A percentile compares a stretch with the other conserved stretches of the same genome.
Evolutionary conservation across 257 asterid genomes (phyloP).

Genomic region (Cordia subcordata): DNA sequence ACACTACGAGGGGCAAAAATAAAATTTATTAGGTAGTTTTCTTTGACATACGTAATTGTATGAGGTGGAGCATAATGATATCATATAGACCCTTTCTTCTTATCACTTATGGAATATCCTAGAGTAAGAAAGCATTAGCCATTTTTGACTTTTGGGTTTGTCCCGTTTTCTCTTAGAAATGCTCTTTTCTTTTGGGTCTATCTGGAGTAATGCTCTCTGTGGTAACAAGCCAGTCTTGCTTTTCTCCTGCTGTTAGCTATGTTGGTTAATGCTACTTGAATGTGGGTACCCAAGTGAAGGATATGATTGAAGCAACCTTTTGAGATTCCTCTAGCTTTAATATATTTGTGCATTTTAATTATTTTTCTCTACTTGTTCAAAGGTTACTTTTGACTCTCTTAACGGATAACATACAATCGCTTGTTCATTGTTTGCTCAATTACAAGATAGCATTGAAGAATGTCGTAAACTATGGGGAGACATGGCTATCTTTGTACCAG

Average conservation of each 20-base stretch:
- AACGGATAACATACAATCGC: not conserved
- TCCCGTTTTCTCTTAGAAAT: too few species aligned
- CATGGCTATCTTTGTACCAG: constrained; percentile 96
- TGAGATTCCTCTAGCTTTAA: not conserved
- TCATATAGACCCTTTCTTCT: not conserved
- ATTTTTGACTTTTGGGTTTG: too few species aligned
- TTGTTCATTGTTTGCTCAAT: not conserved
- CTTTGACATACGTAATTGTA: constrained; percentile 4
- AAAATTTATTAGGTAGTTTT: not conserved
- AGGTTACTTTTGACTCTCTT: too few species aligned
- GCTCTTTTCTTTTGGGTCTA: too few species aligned
- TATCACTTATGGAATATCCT: constrained; percentile 6
- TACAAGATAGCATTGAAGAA: constrained; percentile 95
- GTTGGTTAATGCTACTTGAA: too few species aligned
- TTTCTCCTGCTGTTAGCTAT: too few species aligned
- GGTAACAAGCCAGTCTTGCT: too few species aligned
- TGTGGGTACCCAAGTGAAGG: too few species aligned
- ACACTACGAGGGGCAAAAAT: too few species aligned
- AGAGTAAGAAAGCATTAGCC: too few species aligned
- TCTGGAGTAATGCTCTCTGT: too few species aligned
- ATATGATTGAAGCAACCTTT: too few species aligned
- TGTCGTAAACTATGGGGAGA: constrained; percentile 97
- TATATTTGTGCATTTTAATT: not conserved
- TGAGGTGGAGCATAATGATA: constrained; percentile 1
- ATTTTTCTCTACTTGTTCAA: not conserved